A percentile compares a stretch with the other conserved stretches of the same genome.
Evolutionary conservation across 179 eudicot species (phyloP).

Genomic region (Gypsophila paniculata): DNA sequence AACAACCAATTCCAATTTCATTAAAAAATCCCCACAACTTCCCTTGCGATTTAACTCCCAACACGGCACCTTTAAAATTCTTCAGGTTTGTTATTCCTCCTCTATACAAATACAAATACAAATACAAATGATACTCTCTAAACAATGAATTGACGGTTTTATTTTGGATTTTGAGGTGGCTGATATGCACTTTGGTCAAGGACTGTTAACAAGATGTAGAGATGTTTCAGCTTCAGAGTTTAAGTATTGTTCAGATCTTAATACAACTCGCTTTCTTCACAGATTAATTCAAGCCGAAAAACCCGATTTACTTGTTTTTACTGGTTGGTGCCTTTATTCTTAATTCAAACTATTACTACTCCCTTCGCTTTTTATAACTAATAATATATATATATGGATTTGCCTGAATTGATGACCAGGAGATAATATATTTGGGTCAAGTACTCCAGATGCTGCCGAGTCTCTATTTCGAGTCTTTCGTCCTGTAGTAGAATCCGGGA

Average conservation of each 20-base stretch:
- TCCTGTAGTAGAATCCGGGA: conserved; percentile 64
- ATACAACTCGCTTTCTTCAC: conserved; percentile 58
- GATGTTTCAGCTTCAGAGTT: conserved; percentile 57
- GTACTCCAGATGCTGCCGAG: conserved; percentile 92
- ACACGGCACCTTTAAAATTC: too few relatives aligned
- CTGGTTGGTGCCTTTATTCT: too few relatives aligned
- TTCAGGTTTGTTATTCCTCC: too few relatives aligned
- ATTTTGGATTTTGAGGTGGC: conserved; percentile 82
- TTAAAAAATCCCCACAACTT: too few relatives aligned
- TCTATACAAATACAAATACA: too few relatives aligned
- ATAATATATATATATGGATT: too few relatives aligned
- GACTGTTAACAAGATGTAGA: conserved; percentile 63
- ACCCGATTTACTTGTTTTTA: conserved; percentile 87
- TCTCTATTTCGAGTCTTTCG: conserved; percentile 66
- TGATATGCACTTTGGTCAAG: conserved; percentile 96
- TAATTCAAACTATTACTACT: too few relatives aligned
- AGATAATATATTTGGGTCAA: conserved; percentile 84
- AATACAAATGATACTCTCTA: too few relatives aligned
- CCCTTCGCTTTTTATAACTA: neutral
- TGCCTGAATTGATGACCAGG: too few relatives aligned
- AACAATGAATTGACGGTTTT: too few relatives aligned
- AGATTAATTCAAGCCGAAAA: conserved; percentile 70
- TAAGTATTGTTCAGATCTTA: conserved; percentile 65
- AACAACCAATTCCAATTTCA: too few relatives aligned
- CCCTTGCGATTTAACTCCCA: too few relatives aligned